A percentile compares a stretch with the other conserved stretches of the same genome.
Evolutionary conservation across 1,284 basidiomycete species (phyloP).

Genomic region (Ceratobasidium sp.): DNA sequence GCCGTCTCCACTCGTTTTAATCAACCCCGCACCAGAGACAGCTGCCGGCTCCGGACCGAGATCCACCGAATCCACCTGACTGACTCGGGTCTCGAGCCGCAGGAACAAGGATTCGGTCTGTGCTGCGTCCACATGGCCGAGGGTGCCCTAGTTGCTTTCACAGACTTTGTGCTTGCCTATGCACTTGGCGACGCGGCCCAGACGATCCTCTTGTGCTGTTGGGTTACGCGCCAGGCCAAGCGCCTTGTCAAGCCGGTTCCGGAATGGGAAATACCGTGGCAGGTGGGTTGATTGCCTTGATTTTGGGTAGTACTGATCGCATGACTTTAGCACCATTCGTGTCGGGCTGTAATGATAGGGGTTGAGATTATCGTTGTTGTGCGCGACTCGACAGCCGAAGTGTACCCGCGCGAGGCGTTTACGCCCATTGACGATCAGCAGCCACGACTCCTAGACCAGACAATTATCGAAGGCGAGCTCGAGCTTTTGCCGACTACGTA

Average conservation of each 20-base stretch:
- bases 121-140: conserved; percentile 18
- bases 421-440: conserved; percentile 4
- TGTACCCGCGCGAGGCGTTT: conserved; percentile 24
- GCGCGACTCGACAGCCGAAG: conserved; percentile 32
- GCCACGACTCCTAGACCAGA: not conserved
- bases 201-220: conserved; percentile 32
- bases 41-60: conserved; percentile 38
- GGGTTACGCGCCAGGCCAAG: conserved; percentile 25
- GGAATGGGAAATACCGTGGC: conserved; percentile 20
- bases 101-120: not conserved
- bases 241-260: conserved; percentile 6
- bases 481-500: conserved; percentile 15
- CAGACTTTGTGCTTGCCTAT: conserved; percentile 31
- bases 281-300: conserved; percentile 2
- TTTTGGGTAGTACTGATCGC: not conserved
- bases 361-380: conserved; percentile 26
- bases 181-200: conserved; percentile 24
- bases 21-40: not conserved
- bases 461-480: conserved; percentile 5
- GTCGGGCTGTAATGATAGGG: conserved; percentile 19
- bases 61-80: conserved; percentile 23
- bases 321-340: conserved; percentile 15
- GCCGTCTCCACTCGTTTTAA: too few species aligned
- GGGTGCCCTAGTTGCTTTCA: conserved; percentile 35
- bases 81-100: not conserved